Base-by-base conservation (phyloP, 169 alveolate species). In the Plasmodium vinckei region DNA sequence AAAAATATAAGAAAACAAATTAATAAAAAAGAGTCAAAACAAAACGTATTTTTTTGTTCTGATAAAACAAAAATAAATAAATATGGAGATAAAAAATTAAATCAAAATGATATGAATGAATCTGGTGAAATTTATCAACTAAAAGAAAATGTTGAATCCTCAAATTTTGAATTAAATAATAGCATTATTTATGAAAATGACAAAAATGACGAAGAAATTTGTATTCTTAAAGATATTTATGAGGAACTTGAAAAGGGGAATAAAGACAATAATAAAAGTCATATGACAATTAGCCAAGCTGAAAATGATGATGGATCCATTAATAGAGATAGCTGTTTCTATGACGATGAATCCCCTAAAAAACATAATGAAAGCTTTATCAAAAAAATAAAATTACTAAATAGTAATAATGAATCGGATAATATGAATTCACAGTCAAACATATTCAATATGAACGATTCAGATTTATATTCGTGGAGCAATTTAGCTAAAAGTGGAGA, bases 1-100 rank as follows among this genome's bases (percentile, higher is more conserved):
- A 64, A 77, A 77, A 77, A 63, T 49, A 77, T 77, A 77, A 44
- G 27, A 64, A 77, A 77, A 63, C 63, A 77, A 77, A 17, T 77
- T 51, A 63, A 69, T 51, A 77, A 77, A 77, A 69, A 77, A 77
- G 79, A 77, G 27, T 64, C 75, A 12, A 27, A 77, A 25, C 88
- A 77, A 42, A 77, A 56, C 47, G 51, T 49, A 39, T 77, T 77
- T 39, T 77, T 77, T 69, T 63, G 77, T 59, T 46, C 77, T n/a
- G 68, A 77, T 63, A 65, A 77, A 39, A 19, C 59, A 51, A 15
- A 77, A 49, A 63, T 65, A 42, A 77, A 53, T 53, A 61, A 77
- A 33, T 17, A 33, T 0, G 42, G 63, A 9, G 61, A 27, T 9
- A 53, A 21, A 15, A 64, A 77, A n/a, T 42, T 42, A 63, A 65